Conservation (phyloP, 176 grass and related monocot species). For the Eleusine indica region DNA sequence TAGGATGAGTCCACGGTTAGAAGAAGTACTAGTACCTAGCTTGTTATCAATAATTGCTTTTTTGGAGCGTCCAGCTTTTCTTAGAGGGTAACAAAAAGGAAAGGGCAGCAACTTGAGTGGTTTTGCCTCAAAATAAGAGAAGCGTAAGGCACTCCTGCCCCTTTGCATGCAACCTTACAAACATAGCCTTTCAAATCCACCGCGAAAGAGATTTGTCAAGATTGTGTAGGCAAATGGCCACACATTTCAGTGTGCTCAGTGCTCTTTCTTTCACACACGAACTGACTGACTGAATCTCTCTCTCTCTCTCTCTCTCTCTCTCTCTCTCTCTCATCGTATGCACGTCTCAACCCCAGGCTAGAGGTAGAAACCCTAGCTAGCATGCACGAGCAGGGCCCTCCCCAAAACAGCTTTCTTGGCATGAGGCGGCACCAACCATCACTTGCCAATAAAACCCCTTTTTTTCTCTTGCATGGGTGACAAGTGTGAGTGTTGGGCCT, state of each 20-base stretch:
- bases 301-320: neutral
- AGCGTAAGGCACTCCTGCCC: slow-evolving; percentile 51
- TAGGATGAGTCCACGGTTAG: slow-evolving; percentile 32
- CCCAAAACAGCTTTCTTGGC: slow-evolving; percentile 62
- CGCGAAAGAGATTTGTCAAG: slow-evolving; percentile 52
- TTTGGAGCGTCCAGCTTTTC: slow-evolving; percentile 36
- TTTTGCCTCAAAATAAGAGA: slow-evolving; percentile 58
- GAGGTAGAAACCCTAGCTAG: slow-evolving; percentile 36
- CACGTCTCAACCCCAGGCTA: neutral
- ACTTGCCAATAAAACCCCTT: slow-evolving; percentile 57
- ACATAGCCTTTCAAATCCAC: slow-evolving; percentile 62
- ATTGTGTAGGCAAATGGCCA: slow-evolving; percentile 49
- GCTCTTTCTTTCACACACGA: neutral
- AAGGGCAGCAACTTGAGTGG: slow-evolving; percentile 41
- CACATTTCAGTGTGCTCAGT: slow-evolving; percentile 47
- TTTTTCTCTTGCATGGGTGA: slow-evolving; percentile 44
- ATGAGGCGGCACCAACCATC: slow-evolving; percentile 68
- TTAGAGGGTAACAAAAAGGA: slow-evolving; percentile 60
- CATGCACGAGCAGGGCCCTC: slow-evolving; percentile 37
- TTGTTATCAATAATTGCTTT: slow-evolving; percentile 35
- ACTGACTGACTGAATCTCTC: neutral
- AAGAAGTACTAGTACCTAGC: neutral
- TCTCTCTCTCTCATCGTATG: neutral
- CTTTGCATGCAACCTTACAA: slow-evolving; percentile 57
- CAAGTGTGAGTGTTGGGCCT: slow-evolving; percentile 55